A percentile compares a stretch with the other conserved stretches of the same genome.
These are phyloP conservation scores for Dactylellina parvicollis DNA, from an alignment of 2,329 filamentous ascomycete species.

Conservation along the genomic window DNA sequence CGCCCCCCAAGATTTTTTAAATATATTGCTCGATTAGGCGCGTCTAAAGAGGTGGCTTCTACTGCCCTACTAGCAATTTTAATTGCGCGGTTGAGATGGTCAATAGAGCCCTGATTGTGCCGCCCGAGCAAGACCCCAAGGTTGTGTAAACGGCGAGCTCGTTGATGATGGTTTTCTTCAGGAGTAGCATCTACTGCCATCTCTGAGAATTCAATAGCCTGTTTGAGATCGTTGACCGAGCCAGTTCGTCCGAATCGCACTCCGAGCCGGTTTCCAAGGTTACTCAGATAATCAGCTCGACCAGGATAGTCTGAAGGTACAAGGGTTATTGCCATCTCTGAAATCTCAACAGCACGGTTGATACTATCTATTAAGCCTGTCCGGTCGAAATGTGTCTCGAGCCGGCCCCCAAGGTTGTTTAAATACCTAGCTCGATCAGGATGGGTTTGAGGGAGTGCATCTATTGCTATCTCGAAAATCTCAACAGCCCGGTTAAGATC, in stretches of 20 bases:
- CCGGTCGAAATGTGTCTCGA: neutral
- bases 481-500: conserved; percentile 24
- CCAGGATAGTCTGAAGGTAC: neutral
- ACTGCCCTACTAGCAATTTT: neutral
- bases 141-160: neutral
- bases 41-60: neutral
- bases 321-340: neutral
- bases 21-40: neutral
- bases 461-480: neutral
- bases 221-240: conserved; percentile 13
- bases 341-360: conserved; percentile 1
- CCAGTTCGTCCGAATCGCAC: conserved; percentile 4
- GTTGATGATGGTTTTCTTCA: neutral
- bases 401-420: conserved; percentile 1
- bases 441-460: neutral
- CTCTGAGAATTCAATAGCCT: neutral
- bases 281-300: neutral
- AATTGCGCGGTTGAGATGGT: conserved; percentile 13
- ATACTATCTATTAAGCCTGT: conserved; percentile 1
- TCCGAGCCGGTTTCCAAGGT: neutral
- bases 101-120: neutral
- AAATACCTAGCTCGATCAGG: neutral
- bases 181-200: neutral
- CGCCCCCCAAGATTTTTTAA: neutral
- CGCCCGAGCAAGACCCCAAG: conserved; percentile 3